Percentiles rank a stretch among this genome's conserved stretches.
Evolutionary conservation across 208 protist genomes (phyloP).

Genomic region (Spongospora subterranea): DNA sequence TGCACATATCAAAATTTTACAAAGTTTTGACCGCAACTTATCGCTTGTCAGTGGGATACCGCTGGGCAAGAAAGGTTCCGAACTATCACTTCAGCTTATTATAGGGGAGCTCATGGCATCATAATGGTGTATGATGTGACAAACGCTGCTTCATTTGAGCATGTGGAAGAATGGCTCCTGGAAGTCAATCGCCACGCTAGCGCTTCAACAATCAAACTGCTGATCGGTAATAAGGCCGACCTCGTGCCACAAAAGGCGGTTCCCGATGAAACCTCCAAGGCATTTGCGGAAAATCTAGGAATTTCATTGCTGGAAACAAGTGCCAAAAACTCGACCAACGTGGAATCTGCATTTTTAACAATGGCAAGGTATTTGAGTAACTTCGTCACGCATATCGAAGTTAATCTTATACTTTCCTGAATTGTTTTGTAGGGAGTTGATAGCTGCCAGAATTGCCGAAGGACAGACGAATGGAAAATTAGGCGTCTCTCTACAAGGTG

Average conservation of each 20-base stretch:
- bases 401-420: background rate
- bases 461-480: background rate
- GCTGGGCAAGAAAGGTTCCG: slow-evolving; percentile 79
- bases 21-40: slow-evolving; percentile 50
- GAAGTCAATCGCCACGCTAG: slow-evolving; percentile 72
- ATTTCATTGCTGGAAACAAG: slow-evolving; percentile 74
- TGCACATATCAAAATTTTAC: background rate
- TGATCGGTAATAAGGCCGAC: slow-evolving; percentile 77
- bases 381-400: too few relatives aligned
- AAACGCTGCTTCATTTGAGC: slow-evolving; percentile 72
- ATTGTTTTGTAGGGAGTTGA: slow-evolving; percentile 4
- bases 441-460: slow-evolving; percentile 39
- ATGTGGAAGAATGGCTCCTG: slow-evolving; percentile 72
- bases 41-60: slow-evolving; percentile 75
- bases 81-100: slow-evolving; percentile 78
- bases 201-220: slow-evolving; percentile 69
- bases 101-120: slow-evolving; percentile 74
- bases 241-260: slow-evolving; percentile 67
- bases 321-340: slow-evolving; percentile 69
- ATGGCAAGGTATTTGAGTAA: slow-evolving; percentile 49
- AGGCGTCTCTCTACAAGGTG: slow-evolving; percentile 7
- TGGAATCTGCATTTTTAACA: slow-evolving; percentile 59
- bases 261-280: slow-evolving; percentile 68
- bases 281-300: slow-evolving; percentile 68
- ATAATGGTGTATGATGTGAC: slow-evolving; percentile 79